These are phyloP conservation scores for Tylopilus subfusipes DNA, from an alignment of 768 basidiomycete genomes.

Conservation along the genomic window DNA sequence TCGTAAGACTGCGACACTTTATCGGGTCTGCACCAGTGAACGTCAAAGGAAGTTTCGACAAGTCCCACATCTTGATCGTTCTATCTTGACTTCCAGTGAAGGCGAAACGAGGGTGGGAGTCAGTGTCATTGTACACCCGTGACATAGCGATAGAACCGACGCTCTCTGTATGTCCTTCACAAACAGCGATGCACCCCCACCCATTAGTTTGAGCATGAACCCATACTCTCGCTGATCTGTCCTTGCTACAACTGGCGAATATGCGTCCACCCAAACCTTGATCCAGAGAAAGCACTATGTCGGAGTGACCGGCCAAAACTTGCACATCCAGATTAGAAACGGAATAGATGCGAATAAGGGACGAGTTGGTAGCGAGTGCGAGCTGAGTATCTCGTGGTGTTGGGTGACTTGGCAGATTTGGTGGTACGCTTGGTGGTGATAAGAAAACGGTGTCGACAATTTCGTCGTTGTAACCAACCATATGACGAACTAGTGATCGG, in stretches of 20 bases:
- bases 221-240: conserved; percentile 87
- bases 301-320: conserved; percentile 82
- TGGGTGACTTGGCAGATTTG: conserved; percentile 16
- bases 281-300: conserved; percentile 87
- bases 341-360: conserved; percentile 88
- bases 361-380: conserved; percentile 97
- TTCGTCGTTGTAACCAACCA: conserved; percentile 98
- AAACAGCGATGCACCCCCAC: conserved; percentile 73
- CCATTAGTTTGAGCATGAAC: conserved; percentile 29
- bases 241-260: conserved; percentile 91
- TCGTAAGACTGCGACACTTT: conserved; percentile 74
- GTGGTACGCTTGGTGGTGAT: conserved; percentile 36
- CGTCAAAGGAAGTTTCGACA: conserved; percentile 48
- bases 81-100: conserved; percentile 97
- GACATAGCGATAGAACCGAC: conserved; percentile 87
- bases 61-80: conserved; percentile 98
- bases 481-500: conserved; percentile 63
- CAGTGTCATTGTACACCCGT: conserved; percentile 32
- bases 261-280: conserved; percentile 60
- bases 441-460: conserved; percentile 89
- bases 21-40: conserved; percentile 27
- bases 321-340: conserved; percentile 74
- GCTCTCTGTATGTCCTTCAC: conserved; percentile 93
- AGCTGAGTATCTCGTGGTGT: conserved; percentile 60
- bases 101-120: conserved; percentile 55